phyloP scores from a whole-genome alignment of 192 early-diverging fungal species.

The Obelidium mucronatum region DNA sequence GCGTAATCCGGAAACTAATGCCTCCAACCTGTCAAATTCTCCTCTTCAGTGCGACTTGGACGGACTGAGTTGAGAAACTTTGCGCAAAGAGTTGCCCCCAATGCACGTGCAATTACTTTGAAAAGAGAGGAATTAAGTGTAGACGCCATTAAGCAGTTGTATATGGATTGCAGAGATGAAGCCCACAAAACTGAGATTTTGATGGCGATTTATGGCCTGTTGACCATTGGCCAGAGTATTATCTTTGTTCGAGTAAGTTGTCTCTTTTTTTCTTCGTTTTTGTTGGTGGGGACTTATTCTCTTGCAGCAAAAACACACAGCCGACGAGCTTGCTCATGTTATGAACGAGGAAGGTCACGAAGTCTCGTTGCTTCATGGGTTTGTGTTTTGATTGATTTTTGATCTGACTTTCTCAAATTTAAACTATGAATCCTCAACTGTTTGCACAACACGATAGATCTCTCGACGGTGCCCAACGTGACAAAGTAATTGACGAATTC shows the following conservation, averaged over 20 bases:
- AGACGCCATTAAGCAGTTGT: slow-evolving; percentile 94
- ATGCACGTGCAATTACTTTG: slow-evolving; percentile 86
- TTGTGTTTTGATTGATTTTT: not conserved
- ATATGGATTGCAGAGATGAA: slow-evolving; percentile 87
- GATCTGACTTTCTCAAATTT: not conserved
- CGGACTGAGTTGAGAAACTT: slow-evolving; percentile 77
- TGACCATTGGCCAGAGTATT: slow-evolving; percentile 96
- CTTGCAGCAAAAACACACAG: slow-evolving; percentile 75
- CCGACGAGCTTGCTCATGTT: slow-evolving; percentile 75
- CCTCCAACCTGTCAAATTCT: slow-evolving; percentile 82
- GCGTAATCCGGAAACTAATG: slow-evolving; percentile 83
- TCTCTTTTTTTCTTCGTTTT: slow-evolving; percentile 7
- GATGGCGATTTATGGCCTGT: slow-evolving; percentile 65
- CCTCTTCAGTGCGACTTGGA: slow-evolving; percentile 96
- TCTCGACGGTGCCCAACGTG: slow-evolving; percentile 78
- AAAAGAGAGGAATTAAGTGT: slow-evolving; percentile 91
- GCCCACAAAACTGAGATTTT: slow-evolving; percentile 75
- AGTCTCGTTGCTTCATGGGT: slow-evolving; percentile 85
- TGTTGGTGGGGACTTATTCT: not conserved
- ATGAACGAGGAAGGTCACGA: slow-evolving; percentile 86
- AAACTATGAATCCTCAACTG: no score
- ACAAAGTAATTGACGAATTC: slow-evolving; percentile 92
- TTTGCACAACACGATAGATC: slow-evolving; percentile 34
- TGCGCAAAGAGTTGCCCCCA: slow-evolving; percentile 81
- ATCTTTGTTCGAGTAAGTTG: slow-evolving; percentile 85